Conservation (phyloP, 495 filamentous ascomycete species). For the Beverwykella pulmonaria region DNA sequence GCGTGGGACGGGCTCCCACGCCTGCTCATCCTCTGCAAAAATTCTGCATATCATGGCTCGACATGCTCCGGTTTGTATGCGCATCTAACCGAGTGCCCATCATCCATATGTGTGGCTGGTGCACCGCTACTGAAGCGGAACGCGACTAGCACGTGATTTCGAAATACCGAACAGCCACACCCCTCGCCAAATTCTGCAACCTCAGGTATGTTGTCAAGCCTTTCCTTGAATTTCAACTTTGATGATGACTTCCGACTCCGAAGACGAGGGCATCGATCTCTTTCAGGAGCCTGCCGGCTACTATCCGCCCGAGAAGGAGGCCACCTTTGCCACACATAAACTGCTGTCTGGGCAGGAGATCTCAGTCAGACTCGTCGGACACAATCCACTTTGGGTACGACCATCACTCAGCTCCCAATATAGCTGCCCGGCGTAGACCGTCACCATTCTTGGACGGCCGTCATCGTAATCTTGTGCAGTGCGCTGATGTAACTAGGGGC, state of each 20-base stretch:
- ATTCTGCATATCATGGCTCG: no score
- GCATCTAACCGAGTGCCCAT: no score
- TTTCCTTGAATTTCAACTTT: no score
- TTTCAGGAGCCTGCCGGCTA: constrained; percentile 81
- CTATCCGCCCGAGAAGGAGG: constrained; percentile 69
- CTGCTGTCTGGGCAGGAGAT: constrained; percentile 68
- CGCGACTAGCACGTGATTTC: background rate
- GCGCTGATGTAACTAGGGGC: constrained; percentile 58
- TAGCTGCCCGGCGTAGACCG: background rate
- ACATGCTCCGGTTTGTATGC: no score
- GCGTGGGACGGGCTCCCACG: no score
- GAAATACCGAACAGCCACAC: no score
- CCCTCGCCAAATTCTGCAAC: background rate
- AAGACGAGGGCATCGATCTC: constrained; percentile 54
- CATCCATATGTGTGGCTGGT: no score
- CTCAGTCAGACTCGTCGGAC: constrained; percentile 79
- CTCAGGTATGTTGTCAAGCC: no score
- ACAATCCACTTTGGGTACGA: constrained; percentile 82
- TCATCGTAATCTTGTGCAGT: background rate
- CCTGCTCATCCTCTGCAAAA: no score
- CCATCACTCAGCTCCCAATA: background rate
- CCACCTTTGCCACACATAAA: constrained; percentile 68
- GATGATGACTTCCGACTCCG: constrained; percentile 30
- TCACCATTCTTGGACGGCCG: background rate
- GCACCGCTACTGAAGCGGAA: background rate